A percentile compares a stretch with the other conserved stretches of the same genome.
Conservation (phyloP, 345 rosid genomes). For the Gossypium ekmanianum region DNA sequence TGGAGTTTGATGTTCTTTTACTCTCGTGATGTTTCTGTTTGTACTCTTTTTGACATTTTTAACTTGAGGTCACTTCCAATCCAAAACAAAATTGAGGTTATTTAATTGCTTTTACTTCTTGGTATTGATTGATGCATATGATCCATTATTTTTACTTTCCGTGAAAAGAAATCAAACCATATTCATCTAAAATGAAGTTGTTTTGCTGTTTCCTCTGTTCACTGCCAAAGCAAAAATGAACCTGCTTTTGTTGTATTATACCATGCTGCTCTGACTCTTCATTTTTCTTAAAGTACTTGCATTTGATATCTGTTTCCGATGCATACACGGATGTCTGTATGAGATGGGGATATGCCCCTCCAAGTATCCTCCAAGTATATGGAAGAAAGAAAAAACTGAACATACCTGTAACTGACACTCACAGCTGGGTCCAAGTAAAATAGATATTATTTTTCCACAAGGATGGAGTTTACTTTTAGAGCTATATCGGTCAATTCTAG, state of each 20-base stretch:
- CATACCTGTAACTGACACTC: background rate
- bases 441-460: background rate
- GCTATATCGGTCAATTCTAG: background rate
- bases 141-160: background rate
- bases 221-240: background rate
- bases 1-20: background rate
- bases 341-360: background rate
- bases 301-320: background rate
- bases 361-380: background rate
- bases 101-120: background rate
- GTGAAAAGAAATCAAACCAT: background rate
- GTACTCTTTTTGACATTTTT: background rate
- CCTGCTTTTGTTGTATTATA: background rate
- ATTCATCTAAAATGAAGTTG: background rate
- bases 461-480: background rate
- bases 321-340: background rate
- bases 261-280: background rate
- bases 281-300: background rate
- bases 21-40: background rate
- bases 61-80: background rate
- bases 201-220: slow-evolving; percentile 3
- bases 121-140: background rate
- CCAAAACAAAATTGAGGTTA: background rate
- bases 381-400: background rate
- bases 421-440: background rate